phyloP scores from a whole-genome alignment of 2,329 filamentous ascomycete genomes.

The Fusarium lyarnte region DNA sequence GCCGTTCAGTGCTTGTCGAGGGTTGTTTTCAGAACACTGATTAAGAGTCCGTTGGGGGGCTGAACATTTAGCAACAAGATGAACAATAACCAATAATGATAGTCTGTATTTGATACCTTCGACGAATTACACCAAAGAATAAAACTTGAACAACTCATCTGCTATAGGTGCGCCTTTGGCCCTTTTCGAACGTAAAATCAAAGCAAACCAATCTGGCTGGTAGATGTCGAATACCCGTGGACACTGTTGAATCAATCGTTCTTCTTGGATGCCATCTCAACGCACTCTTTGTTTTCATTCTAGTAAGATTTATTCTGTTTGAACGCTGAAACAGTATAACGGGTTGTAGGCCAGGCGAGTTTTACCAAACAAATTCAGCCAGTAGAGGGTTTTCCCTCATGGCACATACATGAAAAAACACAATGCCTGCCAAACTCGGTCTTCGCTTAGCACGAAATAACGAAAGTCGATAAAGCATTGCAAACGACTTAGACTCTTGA shows the following conservation, averaged over 20 bases:
- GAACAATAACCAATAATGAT: background rate
- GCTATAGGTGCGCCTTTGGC: fast-evolving
- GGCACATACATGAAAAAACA: background rate
- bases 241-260: background rate
- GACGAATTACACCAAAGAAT: fast-evolving
- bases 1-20: background rate
- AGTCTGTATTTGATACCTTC: background rate
- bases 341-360: background rate
- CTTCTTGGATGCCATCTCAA: background rate
- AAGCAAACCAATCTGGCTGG: background rate
- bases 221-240: background rate
- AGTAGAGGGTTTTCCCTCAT: fast-evolving
- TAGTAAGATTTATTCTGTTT: background rate
- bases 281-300: background rate
- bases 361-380: background rate
- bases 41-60: background rate
- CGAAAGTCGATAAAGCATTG: background rate
- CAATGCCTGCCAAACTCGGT: background rate
- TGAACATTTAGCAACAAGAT: background rate
- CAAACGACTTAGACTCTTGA: constrained; percentile 47
- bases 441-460: too few relatives aligned
- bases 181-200: background rate
- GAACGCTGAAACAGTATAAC: background rate
- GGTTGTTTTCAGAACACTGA: background rate
- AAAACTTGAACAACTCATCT: fast-evolving